Percentiles rank a stretch among this genome's conserved stretches.
phyloP scores from a whole-genome alignment of 2,329 filamentous ascomycete species.

The Huntiella savannae region DNA sequence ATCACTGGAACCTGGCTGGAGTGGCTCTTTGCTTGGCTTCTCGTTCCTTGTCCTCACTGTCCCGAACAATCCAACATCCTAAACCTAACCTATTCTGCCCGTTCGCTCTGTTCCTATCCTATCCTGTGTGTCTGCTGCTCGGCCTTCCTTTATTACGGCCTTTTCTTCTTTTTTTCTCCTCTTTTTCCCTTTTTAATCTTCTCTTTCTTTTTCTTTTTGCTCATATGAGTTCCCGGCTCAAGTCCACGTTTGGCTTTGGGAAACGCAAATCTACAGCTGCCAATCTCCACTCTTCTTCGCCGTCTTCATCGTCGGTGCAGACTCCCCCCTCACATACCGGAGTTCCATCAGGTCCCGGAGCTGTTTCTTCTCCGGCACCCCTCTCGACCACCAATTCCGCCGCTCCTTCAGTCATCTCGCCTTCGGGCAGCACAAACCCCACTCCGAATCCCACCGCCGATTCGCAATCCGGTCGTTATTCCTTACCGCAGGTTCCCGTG shows the following conservation, averaged over 20 bases:
- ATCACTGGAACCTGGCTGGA: not conserved
- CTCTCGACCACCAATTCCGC: slow-evolving; percentile 21
- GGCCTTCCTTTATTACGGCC: slow-evolving; percentile 14
- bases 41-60: not conserved
- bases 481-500: slow-evolving; percentile 5
- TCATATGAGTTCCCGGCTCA: slow-evolving; percentile 54
- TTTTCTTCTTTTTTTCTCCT: slow-evolving; percentile 13
- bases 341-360: not conserved
- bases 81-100: slow-evolving; percentile 1
- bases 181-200: slow-evolving; percentile 14
- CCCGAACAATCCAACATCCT: not conserved
- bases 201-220: slow-evolving; percentile 20
- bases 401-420: slow-evolving; percentile 10
- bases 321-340: slow-evolving; percentile 1
- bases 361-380: not conserved
- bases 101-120: slow-evolving; percentile 5
- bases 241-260: slow-evolving; percentile 62
- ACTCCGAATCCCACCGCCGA: slow-evolving; percentile 2
- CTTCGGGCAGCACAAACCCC: not conserved
- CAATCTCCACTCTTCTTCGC: slow-evolving; percentile 27
- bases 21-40: not conserved
- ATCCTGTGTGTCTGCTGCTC: slow-evolving; percentile 10
- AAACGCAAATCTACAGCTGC: slow-evolving; percentile 49
- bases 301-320: slow-evolving; percentile 6
- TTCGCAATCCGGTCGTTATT: slow-evolving; percentile 2